Percentiles rank a stretch among this genome's conserved stretches.
phyloP scores from a whole-genome alignment of 176 grass and related monocot genomes.

The Pontederia crassipes region DNA sequence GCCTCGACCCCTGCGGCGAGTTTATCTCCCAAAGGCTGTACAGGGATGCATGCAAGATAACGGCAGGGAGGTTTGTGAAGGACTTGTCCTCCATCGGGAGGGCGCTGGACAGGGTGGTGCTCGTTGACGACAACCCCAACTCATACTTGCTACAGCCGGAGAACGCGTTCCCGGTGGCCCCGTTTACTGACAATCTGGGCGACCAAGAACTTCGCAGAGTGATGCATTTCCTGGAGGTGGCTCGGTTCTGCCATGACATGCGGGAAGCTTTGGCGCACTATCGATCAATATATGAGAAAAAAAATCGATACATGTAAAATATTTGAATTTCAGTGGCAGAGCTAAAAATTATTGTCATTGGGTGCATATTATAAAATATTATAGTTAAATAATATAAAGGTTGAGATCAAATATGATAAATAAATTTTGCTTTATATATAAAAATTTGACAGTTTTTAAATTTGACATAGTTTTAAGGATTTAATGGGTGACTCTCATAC shows the following conservation, averaged over 20 bases:
- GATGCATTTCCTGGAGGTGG: constrained; percentile 41
- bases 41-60: constrained; percentile 51
- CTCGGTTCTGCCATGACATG: constrained; percentile 33
- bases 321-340: too few relatives aligned
- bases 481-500: too few relatives aligned
- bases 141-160: constrained; percentile 66
- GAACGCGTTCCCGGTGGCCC: constrained; percentile 55
- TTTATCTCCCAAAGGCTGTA: constrained; percentile 72
- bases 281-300: constrained; percentile 10
- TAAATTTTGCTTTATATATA: neutral
- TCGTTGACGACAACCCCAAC: constrained; percentile 89
- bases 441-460: too few relatives aligned
- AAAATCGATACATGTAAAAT: too few relatives aligned
- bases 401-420: too few relatives aligned
- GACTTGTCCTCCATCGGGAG: constrained; percentile 54
- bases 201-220: constrained; percentile 58
- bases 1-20: constrained; percentile 42
- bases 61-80: constrained; percentile 76
- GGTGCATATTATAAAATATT: too few relatives aligned
- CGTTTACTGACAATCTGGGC: constrained; percentile 49
- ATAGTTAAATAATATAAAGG: neutral
- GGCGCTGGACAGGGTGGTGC: constrained; percentile 35
- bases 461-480: too few relatives aligned
- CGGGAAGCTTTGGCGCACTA: constrained; percentile 55
- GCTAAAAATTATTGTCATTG: too few relatives aligned